These are phyloP conservation scores for Botrytis fragariae DNA, from an alignment of 2,329 filamentous ascomycete species.

Conservation along the genomic window DNA sequence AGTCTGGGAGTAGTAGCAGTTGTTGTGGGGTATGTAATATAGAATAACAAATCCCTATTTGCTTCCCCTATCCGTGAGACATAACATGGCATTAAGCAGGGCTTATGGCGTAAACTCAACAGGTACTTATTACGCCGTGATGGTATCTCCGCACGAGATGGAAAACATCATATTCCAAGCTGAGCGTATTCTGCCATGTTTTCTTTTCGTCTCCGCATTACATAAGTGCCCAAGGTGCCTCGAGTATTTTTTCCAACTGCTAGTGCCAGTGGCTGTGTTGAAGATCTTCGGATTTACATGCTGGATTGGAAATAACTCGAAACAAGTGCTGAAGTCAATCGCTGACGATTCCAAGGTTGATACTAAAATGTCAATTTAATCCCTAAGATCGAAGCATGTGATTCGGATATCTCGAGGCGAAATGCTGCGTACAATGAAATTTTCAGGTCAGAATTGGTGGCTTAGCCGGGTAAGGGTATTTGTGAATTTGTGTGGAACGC, in stretches of 20 bases:
- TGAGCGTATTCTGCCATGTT: background rate
- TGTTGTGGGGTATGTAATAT: background rate
- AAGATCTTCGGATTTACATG: background rate
- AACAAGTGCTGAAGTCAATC: background rate
- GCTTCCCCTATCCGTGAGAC: constrained; percentile 7
- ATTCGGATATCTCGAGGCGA: background rate
- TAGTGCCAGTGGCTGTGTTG: constrained; percentile 18
- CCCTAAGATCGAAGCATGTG: background rate
- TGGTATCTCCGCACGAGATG: background rate
- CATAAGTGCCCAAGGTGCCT: background rate
- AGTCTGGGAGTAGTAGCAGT: constrained; percentile 13
- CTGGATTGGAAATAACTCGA: constrained; percentile 2
- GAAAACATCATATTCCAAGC: background rate
- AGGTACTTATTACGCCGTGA: background rate
- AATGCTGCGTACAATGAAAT: background rate
- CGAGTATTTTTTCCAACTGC: background rate
- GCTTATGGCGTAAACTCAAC: background rate
- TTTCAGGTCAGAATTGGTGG: background rate
- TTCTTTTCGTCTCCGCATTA: too few species aligned
- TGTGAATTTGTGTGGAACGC: background rate
- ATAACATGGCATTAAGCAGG: constrained; percentile 4
- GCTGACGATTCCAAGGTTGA: background rate
- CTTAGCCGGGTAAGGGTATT: background rate
- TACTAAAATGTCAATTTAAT: background rate
- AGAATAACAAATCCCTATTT: background rate